Base-by-base conservation (phyloP, 2,329 filamentous ascomycete species). In the Herpotrichia juniperi region DNA sequence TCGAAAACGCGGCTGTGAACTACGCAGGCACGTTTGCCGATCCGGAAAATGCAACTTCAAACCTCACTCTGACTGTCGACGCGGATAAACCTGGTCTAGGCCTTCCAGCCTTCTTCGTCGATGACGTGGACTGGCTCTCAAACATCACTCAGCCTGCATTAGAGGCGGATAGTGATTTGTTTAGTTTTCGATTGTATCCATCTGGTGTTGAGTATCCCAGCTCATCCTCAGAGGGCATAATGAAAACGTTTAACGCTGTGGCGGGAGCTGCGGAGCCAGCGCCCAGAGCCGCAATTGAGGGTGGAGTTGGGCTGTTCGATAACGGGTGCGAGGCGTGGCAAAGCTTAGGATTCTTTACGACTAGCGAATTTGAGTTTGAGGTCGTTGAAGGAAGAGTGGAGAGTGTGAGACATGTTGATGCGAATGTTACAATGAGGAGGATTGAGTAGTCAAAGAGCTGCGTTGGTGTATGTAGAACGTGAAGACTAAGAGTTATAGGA, bases 11-110 rank as follows among this genome's bases (percentile, higher is more conserved):
- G 6, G 17, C 21, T 26, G 14, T 1, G 4, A 34, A 26, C 7
- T 53, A 21, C 35, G 46, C 46, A 1, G 51, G 53, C 11, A 44
- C 32, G 2, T 56, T 16, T 16, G 42, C 24, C 19, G 28, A 35
- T 39, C 28, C 16, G 11, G 24, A 47, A 6, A 35, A 35, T 17
- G 28, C 10, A 30, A n/a, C 30, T 19, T 21, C 44, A 14, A 47
- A 47, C 21, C 31, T 47, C 12, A 47, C 44, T 14, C 11, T 47
- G 5, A 37, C 44, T 21, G 44, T 47, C 30, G 44, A 47, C 31
- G 14, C 14, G n/a, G 44, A 25, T 25, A 35, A 17, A 14, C 28
- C 44, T 7, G 44, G 44, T 6, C 44, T 47, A 37, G 44, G 28
- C 17, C 32, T 47, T 9, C 28, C 16, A 6, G 7, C 28, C 17